A percentile compares a stretch with the other conserved stretches of the same genome.
Evolutionary conservation across 1,284 basidiomycete species (phyloP).

Genomic region (Trichosporon sp.): DNA sequence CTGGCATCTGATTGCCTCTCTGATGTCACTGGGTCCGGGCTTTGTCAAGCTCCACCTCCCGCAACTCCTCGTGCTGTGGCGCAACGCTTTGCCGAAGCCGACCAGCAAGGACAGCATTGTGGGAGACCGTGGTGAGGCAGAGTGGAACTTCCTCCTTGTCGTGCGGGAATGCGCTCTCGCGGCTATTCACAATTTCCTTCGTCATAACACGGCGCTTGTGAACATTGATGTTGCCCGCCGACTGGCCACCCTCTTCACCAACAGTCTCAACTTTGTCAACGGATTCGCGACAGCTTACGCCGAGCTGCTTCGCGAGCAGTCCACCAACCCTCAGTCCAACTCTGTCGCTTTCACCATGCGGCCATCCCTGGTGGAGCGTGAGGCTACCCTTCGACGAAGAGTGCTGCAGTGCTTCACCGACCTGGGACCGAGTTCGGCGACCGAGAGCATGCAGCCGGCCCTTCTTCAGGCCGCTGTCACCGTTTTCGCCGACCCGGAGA

Average conservation of each 20-base stretch:
- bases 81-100: constrained; percentile 92
- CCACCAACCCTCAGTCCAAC: constrained; percentile 31
- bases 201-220: constrained; percentile 72
- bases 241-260: constrained; percentile 77
- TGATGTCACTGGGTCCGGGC: constrained; percentile 89
- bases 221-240: constrained; percentile 87
- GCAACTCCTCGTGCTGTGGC: constrained; percentile 89
- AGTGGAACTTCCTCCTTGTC: constrained; percentile 89
- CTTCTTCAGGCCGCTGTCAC: constrained; percentile 80
- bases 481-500: constrained; percentile 74
- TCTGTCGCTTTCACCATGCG: constrained; percentile 52
- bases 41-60: constrained; percentile 89
- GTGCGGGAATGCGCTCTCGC: constrained; percentile 87
- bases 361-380: constrained; percentile 68
- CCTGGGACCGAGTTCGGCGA: constrained; percentile 71
- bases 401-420: constrained; percentile 85
- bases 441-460: constrained; percentile 72
- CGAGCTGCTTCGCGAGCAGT: constrained; percentile 48
- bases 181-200: constrained; percentile 81
- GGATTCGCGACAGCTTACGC: constrained; percentile 52
- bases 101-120: constrained; percentile 74
- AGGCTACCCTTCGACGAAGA: constrained; percentile 75
- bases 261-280: constrained; percentile 84
- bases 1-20: constrained; percentile 84
- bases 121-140: constrained; percentile 63